These are phyloP conservation scores for Phoenix dactylifera DNA, from an alignment of 176 grass and related monocot genomes.

Conservation along the genomic window DNA sequence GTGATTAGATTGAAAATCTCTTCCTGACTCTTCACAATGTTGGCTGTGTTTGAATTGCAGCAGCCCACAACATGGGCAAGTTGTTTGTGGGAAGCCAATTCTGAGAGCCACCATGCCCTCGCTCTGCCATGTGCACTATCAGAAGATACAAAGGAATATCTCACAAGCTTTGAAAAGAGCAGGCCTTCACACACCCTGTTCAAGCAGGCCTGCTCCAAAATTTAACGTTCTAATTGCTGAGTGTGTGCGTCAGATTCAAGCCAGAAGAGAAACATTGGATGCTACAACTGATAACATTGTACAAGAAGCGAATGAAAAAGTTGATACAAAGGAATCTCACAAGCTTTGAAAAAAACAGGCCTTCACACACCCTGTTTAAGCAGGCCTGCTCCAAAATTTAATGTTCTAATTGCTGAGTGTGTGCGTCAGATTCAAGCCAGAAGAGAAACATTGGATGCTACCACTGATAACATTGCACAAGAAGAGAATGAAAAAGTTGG, in stretches of 20 bases:
- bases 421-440: conserved; percentile 72
- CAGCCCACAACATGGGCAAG: conserved; percentile 39
- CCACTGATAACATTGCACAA: conserved; percentile 13
- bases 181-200: conserved; percentile 46
- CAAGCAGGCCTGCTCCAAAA: conserved; percentile 38
- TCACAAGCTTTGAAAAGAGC: conserved; percentile 59
- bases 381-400: conserved; percentile 47
- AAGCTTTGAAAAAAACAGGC: conserved; percentile 64
- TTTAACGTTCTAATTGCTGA: conserved; percentile 66
- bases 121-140: conserved; percentile 56
- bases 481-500: conserved; percentile 38
- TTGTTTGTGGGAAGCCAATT: conserved; percentile 57
- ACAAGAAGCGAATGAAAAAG: too few species aligned
- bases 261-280: conserved; percentile 20
- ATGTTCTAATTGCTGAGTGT: conserved; percentile 57
- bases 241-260: conserved; percentile 69
- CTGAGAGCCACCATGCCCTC: conserved; percentile 59
- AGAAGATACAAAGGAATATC: conserved; percentile 47
- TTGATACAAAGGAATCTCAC: conserved; percentile 35
- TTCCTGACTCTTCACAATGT: not conserved
- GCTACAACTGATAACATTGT: too few species aligned
- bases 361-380: conserved; percentile 43
- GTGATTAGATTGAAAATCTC: too few species aligned
- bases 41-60: conserved; percentile 26
- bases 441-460: conserved; percentile 29